Percentiles rank a stretch among this genome's conserved stretches.
These are phyloP conservation scores for Sextonia rubra DNA, from an alignment of 164 flowering plant genomes.

Conservation along the genomic window DNA sequence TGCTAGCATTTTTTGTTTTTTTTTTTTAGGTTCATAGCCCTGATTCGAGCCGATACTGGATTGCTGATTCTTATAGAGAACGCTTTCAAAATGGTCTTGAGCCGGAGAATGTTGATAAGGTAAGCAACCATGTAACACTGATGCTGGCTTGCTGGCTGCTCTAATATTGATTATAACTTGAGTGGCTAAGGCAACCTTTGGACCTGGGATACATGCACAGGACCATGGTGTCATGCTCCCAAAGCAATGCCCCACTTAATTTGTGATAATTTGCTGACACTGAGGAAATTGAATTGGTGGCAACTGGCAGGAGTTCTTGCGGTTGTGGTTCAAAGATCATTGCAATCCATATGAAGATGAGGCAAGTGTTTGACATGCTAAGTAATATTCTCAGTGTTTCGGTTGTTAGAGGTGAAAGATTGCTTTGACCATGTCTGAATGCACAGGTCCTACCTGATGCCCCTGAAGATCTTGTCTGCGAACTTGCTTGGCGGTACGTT, in stretches of 20 bases:
- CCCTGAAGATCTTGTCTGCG: slow-evolving; percentile 79
- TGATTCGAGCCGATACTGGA: slow-evolving; percentile 98
- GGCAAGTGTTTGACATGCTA: slow-evolving; percentile 27
- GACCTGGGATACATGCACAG: no score
- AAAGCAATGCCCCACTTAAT: neutral
- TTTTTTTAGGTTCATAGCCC: slow-evolving; percentile 87
- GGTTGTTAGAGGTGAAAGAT: neutral
- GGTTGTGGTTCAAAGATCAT: slow-evolving; percentile 86
- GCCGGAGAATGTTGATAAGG: slow-evolving; percentile 98
- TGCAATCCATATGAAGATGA: slow-evolving; percentile 92
- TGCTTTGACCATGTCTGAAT: slow-evolving; percentile 11
- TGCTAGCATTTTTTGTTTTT: neutral
- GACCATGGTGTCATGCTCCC: neutral
- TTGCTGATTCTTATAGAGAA: slow-evolving; percentile 73
- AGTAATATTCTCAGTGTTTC: neutral
- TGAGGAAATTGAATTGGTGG: neutral
- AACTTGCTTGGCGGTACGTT: slow-evolving; percentile 83
- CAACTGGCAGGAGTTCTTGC: slow-evolving; percentile 76
- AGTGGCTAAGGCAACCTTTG: neutral
- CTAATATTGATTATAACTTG: neutral
- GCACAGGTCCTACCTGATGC: slow-evolving; percentile 85
- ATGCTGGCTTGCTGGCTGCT: neutral
- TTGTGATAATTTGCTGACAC: slow-evolving; percentile 2
- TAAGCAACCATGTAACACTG: slow-evolving; percentile 12
- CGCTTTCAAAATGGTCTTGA: slow-evolving; percentile 68